Conservation (phyloP, 2,329 filamentous ascomycete species). For the Sporothrix luriei region DNA sequence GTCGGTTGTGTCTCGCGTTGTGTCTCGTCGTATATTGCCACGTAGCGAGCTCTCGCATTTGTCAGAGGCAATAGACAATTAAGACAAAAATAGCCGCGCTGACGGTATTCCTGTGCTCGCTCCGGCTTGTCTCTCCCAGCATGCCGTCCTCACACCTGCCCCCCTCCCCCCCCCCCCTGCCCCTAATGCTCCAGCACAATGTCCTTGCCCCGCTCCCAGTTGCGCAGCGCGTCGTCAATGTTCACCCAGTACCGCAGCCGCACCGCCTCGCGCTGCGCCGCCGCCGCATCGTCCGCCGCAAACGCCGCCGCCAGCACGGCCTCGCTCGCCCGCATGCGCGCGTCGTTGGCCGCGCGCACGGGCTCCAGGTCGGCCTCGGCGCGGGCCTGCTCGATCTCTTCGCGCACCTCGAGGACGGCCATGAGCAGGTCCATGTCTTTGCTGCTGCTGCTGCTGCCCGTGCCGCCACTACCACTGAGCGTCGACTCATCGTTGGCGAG, state of each 20-base stretch:
- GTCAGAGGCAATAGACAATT: not conserved
- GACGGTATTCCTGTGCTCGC: too few relatives aligned
- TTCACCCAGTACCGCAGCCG: constrained; percentile 88
- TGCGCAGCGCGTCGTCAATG: constrained; percentile 74
- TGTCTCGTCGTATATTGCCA: too few relatives aligned
- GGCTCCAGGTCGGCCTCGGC: constrained; percentile 64
- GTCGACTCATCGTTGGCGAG: constrained; percentile 77
- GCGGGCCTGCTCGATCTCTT: constrained; percentile 71
- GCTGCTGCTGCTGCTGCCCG: not conserved
- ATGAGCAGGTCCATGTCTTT: constrained; percentile 63
- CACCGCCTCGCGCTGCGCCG: constrained; percentile 72
- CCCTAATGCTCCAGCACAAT: constrained; percentile 56
- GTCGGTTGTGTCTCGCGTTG: too few relatives aligned
- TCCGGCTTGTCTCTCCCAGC: too few relatives aligned
- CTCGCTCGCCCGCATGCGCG: constrained; percentile 66
- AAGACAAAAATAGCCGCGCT: not conserved
- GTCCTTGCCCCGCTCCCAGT: constrained; percentile 79
- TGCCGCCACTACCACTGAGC: constrained; percentile 39
- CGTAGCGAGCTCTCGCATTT: not conserved
- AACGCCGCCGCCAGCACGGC: constrained; percentile 66
- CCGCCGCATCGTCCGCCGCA: constrained; percentile 60
- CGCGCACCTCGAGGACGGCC: constrained; percentile 77
- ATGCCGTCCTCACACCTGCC: too few relatives aligned
- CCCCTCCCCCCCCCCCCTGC: too few relatives aligned
- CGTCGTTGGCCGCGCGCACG: constrained; percentile 67